Percentiles rank a stretch among this genome's conserved stretches.
Evolutionary conservation across 148 eudicot genomes (phyloP).

Genomic region (Chenopodium quinoa): DNA sequence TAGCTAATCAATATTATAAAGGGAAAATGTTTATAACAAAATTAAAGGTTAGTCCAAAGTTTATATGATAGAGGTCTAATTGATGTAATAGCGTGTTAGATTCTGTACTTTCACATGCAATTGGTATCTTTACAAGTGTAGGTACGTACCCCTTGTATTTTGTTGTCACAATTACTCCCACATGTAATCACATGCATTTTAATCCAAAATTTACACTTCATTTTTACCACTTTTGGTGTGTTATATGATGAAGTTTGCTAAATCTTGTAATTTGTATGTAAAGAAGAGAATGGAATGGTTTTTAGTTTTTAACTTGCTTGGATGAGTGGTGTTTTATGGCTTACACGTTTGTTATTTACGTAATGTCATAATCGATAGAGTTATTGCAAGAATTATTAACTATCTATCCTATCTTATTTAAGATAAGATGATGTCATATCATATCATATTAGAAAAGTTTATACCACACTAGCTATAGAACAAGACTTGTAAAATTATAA

Average conservation of each 20-base stretch:
- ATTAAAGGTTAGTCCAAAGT: neutral
- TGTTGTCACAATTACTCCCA: conserved; percentile 32
- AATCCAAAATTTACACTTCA: neutral
- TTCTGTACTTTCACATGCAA: conserved; percentile 23
- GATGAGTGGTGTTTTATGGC: too few species aligned
- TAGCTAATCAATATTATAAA: conserved; percentile 13
- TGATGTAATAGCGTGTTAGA: conserved; percentile 23
- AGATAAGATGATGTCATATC: too few species aligned
- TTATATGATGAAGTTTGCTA: neutral
- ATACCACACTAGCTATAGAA: too few species aligned
- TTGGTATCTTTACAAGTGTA: conserved; percentile 33
- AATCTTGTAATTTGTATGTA: neutral
- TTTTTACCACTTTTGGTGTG: conserved; percentile 13
- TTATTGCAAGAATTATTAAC: too few species aligned
- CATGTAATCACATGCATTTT: conserved; percentile 33
- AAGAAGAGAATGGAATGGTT: neutral
- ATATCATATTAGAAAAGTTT: too few species aligned
- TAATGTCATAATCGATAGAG: too few species aligned
- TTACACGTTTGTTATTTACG: neutral
- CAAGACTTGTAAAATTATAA: too few species aligned
- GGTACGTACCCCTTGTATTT: conserved; percentile 17
- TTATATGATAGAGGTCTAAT: neutral
- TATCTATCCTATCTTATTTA: too few species aligned
- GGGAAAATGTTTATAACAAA: conserved; percentile 7
- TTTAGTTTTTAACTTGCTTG: neutral